Evolutionary conservation across 768 basidiomycete genomes (phyloP), one percentile per base, ranked within the genome.

Genomic region (Trametes cinnabarina): DNA sequence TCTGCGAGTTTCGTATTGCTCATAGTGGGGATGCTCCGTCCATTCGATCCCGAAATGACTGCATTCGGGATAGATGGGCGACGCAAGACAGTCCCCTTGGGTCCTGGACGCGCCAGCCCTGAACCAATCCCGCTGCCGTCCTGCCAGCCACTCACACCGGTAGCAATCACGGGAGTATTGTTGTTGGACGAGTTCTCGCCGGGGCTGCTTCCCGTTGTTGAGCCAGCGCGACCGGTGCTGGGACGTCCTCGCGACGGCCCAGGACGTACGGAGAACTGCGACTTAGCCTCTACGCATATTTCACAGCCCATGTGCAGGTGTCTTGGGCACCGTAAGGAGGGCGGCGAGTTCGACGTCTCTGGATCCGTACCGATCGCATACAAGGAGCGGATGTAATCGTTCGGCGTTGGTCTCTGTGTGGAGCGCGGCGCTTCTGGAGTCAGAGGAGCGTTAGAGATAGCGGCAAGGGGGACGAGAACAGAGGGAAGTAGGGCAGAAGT

Each of bases 71-170:
- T 58, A 12, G 66, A 63, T 26, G 64, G 82, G 25, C 88, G 77
- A 44, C 87, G 78, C 56, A 91, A 68, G 9, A 78, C 81, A 58
- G 78, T 87, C 11, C 88, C 88, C 22, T 74, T 64, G 11, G 76
- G 69, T 14, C 80, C 82, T 22, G 84, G 81, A 23, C 80, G 74
- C 23, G 85, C 73, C 26, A 90, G 77, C 3, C 89, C 89, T 2
- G 84, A 82, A 11, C 89, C 89, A 46, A 90, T 80, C 14, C 89
- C 89, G 59, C 80, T 82, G 6, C 87, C 85, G 51, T 90, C 88
- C 63, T 84, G 83, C 85, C 87, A 90, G 3, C 88, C 89, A 1
- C 82, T 82, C 40, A 90, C 78, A 1, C 83, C 82, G 8, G 80
- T 80, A 20, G 77, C 78, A 41, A 68, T 66, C 11, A 58, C 58